Base-by-base conservation (phyloP, 768 basidiomycete genomes). In the Termitomyces sp. region DNA sequence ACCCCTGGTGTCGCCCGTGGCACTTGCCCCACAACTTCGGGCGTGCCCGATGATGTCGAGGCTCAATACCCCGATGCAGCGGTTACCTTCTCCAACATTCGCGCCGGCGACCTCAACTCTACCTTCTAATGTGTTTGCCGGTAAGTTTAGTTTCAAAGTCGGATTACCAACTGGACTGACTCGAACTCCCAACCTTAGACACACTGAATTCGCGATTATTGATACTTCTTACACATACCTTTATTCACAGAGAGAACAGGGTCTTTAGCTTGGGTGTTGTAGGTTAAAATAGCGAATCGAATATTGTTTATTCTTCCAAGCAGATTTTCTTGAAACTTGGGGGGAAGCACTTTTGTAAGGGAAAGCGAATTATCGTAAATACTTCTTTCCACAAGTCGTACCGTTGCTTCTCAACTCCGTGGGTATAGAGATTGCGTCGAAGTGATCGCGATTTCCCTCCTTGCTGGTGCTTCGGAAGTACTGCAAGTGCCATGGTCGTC, bases 81-180 rank as follows among this genome's bases (percentile, higher is more conserved):
- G 20, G 80, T 82, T 66, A 73, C 69, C 54, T 82, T 64, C 75
- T 81, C 79, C 31, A 81, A 81, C 75, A 82, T 81, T 71, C 74
- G 70, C 64, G 76, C 73, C 64, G 81, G 80, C 54, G 68, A 71
- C 66, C 74, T 81, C 60, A 76, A 41, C 22, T 35, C 56, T 2
- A 58, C 59, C 33, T 58, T 46, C 46, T 59, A 7, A 47, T 47
- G 3, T 33, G 45, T 1, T 22, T 9, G 5, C 7, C 11, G 1
- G 45, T 46, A 20, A 32, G 45, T 46, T 22, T 32, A 15, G 20
- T 5, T 7, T 45, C 5, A 6, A 18, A 16, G 18, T 22, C 10
- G 20, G 12, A 12, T 41, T 22, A 13, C 3, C 20, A 41, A 10
- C 18, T 22, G 13, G 7, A 12, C 45, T 47, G 32, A 47, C 31